Evolutionary conservation across 441 rosid species (phyloP), one percentile per base, ranked within the genome.

Genomic region (Euphorbia celastroides): DNA sequence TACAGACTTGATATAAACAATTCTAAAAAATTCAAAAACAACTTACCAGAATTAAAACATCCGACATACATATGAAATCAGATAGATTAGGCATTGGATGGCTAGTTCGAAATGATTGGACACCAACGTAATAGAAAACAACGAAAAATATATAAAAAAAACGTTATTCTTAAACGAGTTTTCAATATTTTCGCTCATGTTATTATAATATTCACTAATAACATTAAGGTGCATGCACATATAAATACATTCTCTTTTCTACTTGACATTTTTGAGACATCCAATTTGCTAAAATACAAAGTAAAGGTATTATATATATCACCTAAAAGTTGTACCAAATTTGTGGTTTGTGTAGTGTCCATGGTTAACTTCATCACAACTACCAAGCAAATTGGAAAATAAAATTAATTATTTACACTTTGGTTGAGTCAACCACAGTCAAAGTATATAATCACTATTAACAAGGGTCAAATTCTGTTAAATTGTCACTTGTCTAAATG

Each of bases 401-500:
- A 48, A 17, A 48, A 48, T 17, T 48, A 48, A 0, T 48, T 17
- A 48, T 31, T 22, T 25, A 59, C 50, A 20, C n/a, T 26, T 0
- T 72, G 9, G 23, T 55, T 55, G 41, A 59, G 51, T 78, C 71
- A 38, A 61, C 34, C 60, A 17, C 34, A 36, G 10, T 69, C 42
- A 65, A 36, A 12, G 14, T 14, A 14, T 17, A 5, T 12, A 68
- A 50, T n/a, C n/a, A n/a, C n/a, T n/a, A n/a, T n/a, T n/a, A n/a
- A n/a, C n/a, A 32, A 51, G 22, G 57, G 72, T 75, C 78, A 70
- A 75, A 59, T 57, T 70, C 72, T 60, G 70, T 38, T 73, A 61
- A 62, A 60, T 72, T 61, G 9, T 25, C 67, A 61, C 60, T 65
- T 34, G 23, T 10, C 5, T 6, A n/a, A n/a, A 27, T 12, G 9